Evolutionary conservation across 2,329 filamentous ascomycete species (phyloP).

Genomic region (Pseudocercospora fijiensis): DNA sequence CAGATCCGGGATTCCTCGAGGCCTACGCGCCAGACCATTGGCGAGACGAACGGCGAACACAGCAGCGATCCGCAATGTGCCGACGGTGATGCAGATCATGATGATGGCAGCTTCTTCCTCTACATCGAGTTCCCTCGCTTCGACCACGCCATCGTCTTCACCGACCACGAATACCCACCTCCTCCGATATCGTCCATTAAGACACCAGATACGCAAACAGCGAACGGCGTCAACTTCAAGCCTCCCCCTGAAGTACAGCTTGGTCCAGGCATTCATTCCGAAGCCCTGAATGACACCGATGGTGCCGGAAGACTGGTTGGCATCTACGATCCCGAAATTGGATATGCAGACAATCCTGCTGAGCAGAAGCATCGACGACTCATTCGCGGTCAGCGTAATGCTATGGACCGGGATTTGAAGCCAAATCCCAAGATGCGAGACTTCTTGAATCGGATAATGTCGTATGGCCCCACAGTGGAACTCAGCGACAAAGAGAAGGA

Average conservation of each 20-base stretch:
- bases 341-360: conserved; percentile 84
- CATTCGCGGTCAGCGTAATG: conserved; percentile 87
- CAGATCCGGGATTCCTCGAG: conserved; percentile 42
- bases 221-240: conserved; percentile 69
- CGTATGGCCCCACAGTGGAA: conserved; percentile 87
- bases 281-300: conserved; percentile 52
- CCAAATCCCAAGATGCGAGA: conserved; percentile 95
- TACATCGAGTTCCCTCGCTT: conserved; percentile 92
- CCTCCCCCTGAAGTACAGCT: conserved; percentile 85
- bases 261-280: conserved; percentile 80
- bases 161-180: conserved; percentile 86
- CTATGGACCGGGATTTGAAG: conserved; percentile 90
- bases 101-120: conserved; percentile 71
- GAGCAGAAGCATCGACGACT: conserved; percentile 92
- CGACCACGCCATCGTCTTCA: conserved; percentile 93
- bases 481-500: conserved; percentile 91
- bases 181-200: conserved; percentile 73
- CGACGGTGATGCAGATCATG: conserved; percentile 44
- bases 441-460: conserved; percentile 84
- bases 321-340: conserved; percentile 92
- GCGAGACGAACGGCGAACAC: conserved; percentile 12
- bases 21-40: conserved; percentile 17
- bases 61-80: conserved; percentile 29
- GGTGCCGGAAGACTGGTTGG: conserved; percentile 67
- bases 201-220: conserved; percentile 53